Evolutionary conservation across 345 rosid species (phyloP).

Genomic region (Conringia planisiliqua): DNA sequence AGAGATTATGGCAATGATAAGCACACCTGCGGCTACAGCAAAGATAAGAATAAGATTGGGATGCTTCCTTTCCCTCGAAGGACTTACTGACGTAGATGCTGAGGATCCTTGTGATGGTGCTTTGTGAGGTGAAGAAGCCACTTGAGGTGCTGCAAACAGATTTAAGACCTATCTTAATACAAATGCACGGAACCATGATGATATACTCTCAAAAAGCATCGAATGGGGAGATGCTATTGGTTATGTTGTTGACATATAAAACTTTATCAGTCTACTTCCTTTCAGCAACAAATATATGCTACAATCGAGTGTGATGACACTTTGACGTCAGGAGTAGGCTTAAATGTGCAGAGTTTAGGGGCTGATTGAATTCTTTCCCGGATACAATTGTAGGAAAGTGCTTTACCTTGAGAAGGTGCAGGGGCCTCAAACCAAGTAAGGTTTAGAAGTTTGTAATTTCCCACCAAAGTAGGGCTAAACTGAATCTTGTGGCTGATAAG

Average conservation of each 20-base stretch:
- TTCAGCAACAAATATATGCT: neutral
- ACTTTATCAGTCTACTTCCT: neutral
- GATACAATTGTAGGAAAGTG: neutral
- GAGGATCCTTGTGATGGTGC: conserved; percentile 52
- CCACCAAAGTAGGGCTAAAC: conserved; percentile 61
- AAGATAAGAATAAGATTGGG: conserved; percentile 60
- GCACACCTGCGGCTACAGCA: conserved; percentile 63
- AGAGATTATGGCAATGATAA: conserved; percentile 47
- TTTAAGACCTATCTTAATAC: conserved; percentile 13
- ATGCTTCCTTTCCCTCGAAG: conserved; percentile 52
- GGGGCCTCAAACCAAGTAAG: conserved; percentile 84
- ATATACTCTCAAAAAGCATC: neutral
- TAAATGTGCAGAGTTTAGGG: neutral
- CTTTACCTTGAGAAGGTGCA: conserved; percentile 73
- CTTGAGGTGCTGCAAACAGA: conserved; percentile 61
- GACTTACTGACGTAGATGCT: conserved; percentile 34
- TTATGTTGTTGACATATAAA: neutral
- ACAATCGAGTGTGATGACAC: neutral
- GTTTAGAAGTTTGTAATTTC: conserved; percentile 83
- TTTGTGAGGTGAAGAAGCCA: conserved; percentile 49
- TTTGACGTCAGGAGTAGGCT: neutral
- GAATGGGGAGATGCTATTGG: neutral
- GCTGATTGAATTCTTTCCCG: neutral
- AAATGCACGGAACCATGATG: conserved; percentile 7
- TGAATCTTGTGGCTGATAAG: conserved; percentile 70